These are phyloP conservation scores for Pythium phragmitis DNA, from an alignment of 352 stramenopile species.

Conservation along the genomic window DNA sequence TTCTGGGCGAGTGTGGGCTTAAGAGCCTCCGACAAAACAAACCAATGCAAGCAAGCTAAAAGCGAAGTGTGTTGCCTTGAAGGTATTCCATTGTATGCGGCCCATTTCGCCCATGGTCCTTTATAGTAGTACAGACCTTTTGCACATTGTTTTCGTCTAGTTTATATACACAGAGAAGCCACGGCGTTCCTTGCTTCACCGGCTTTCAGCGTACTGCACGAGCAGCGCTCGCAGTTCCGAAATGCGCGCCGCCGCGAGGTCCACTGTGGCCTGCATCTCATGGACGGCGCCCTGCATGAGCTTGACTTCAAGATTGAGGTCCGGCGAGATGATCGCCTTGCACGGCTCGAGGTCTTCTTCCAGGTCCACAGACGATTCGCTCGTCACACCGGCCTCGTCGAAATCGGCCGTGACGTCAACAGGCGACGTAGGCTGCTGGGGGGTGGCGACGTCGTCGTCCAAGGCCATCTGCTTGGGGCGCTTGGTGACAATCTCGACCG, in stretches of 20 bases:
- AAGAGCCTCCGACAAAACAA: too few species aligned
- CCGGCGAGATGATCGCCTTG: slow-evolving; percentile 6
- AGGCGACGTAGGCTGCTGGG: slow-evolving; percentile 11
- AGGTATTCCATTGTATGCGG: background rate
- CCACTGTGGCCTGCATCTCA: slow-evolving; percentile 26
- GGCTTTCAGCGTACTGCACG: slow-evolving; percentile 20
- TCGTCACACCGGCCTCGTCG: slow-evolving; percentile 10
- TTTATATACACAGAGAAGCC: background rate
- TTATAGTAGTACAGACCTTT: background rate
- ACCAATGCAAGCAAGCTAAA: too few species aligned
- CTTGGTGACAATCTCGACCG: slow-evolving; percentile 18
- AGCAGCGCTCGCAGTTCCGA: slow-evolving; percentile 24
- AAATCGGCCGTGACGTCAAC: slow-evolving; percentile 13
- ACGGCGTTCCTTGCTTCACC: background rate
- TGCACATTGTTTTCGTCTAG: too few species aligned
- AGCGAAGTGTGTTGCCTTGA: background rate
- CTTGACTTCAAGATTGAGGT: slow-evolving; percentile 30
- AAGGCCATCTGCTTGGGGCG: slow-evolving; percentile 23
- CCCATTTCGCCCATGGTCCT: background rate
- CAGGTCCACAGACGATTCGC: slow-evolving; percentile 16
- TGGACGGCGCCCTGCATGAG: slow-evolving; percentile 26
- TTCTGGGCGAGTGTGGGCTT: slow-evolving; percentile 58
- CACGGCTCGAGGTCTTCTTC: background rate
- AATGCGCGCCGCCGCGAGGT: slow-evolving; percentile 17
- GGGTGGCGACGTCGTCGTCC: slow-evolving; percentile 2